These are phyloP conservation scores for Agrostemma githago DNA, from an alignment of 148 eudicot species.

Conservation along the genomic window DNA sequence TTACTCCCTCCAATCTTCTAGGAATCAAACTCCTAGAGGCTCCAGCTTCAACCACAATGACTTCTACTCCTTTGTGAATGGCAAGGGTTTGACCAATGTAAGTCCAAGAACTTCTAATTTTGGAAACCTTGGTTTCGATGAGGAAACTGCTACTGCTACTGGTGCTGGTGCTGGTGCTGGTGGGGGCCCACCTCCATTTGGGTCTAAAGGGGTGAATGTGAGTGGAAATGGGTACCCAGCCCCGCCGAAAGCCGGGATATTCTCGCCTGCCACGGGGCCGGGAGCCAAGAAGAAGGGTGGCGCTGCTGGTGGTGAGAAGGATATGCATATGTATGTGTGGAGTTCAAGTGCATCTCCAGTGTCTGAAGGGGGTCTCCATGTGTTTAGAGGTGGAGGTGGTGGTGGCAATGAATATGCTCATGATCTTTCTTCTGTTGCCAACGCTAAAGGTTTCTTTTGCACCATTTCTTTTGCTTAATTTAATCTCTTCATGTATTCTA, in stretches of 20 bases:
- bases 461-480: not conserved
- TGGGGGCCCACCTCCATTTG: constrained; percentile 25
- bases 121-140: constrained; percentile 66
- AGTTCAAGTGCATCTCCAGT: constrained; percentile 29
- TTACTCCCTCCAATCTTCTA: constrained; percentile 62
- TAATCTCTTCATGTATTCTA: not conserved
- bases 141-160: constrained; percentile 44
- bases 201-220: constrained; percentile 16
- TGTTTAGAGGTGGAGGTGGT: constrained; percentile 49
- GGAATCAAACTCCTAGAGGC: constrained; percentile 74
- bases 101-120: constrained; percentile 67
- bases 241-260: constrained; percentile 61
- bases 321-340: constrained; percentile 39
- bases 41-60: constrained; percentile 83
- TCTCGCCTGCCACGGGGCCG: constrained; percentile 46
- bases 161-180: constrained; percentile 26
- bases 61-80: constrained; percentile 66
- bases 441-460: constrained; percentile 54
- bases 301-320: constrained; percentile 51
- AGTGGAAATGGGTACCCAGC: constrained; percentile 62
- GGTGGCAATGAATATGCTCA: constrained; percentile 45
- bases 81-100: constrained; percentile 32
- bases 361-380: constrained; percentile 77
- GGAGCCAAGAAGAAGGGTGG: constrained; percentile 33
- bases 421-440: constrained; percentile 50